Conservation (phyloP, 1,284 basidiomycete species). For the Irpex lacteus region DNA sequence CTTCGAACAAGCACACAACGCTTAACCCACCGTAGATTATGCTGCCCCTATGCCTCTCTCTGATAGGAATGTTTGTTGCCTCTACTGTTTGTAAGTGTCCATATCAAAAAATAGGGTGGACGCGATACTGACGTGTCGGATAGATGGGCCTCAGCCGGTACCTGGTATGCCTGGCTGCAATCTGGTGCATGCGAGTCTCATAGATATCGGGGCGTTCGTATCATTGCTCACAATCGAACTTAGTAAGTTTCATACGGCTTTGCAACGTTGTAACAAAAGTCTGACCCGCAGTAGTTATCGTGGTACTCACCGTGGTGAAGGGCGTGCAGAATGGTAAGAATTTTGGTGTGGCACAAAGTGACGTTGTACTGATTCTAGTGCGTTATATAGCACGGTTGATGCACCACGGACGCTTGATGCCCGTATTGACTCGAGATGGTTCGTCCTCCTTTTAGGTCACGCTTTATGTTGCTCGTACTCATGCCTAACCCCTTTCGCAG, state of each 20-base stretch:
- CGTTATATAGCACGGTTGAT: neutral
- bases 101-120: neutral
- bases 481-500: neutral
- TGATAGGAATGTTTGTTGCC: neutral
- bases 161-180: conserved; percentile 6
- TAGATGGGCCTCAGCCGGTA: conserved; percentile 1
- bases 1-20: neutral
- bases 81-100: neutral
- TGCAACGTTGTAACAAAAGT: neutral
- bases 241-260: neutral
- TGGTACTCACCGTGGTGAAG: neutral
- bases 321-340: neutral
- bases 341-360: neutral
- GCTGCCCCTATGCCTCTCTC: neutral
- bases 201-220: conserved; percentile 6
- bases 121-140: neutral
- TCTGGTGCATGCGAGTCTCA: conserved; percentile 6
- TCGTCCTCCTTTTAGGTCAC: neutral
- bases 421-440: neutral
- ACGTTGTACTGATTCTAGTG: neutral
- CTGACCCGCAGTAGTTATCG: neutral
- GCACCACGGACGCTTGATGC: neutral
- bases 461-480: neutral
- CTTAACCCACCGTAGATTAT: neutral
- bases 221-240: conserved; percentile 2